Evolutionary conservation across 495 filamentous ascomycete species (phyloP), one percentile per base, ranked within the genome.

Genomic region (Lophium mytilinum): DNA sequence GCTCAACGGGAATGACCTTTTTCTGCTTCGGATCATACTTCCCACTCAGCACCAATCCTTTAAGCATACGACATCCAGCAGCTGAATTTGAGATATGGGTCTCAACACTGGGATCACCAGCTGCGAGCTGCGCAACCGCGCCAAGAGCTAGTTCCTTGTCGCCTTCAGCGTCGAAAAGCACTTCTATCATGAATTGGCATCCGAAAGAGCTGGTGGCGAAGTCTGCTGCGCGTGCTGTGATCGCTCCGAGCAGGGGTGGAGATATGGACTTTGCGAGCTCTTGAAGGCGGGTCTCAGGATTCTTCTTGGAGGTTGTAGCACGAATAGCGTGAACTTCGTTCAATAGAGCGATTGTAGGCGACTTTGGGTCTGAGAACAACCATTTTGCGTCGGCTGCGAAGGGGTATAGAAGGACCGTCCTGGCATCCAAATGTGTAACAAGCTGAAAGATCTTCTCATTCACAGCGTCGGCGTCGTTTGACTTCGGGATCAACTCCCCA

Each of bases 31-130:
- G 76, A 72, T 96, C 89, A 69, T 85, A 98, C 21, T 79, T 82
- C 9, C 94, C 93, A 18, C 93, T 92, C 35, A 86, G 80, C 24
- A 96, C 87, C 1, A 99, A 78, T 0, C 84, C 84, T 72, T 95
- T 96, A 58, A 95, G 79, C 83, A 96, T 86, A 49, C 87, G 83
- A n/a, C 89, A 88, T 1, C 83, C 85, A 54, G 81, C 78, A 2
- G 89, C 73, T 0, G 78, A 78, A 52, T 75, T 71, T 21, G 77
- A 79, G 46, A 84, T 73, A 65, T 88, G 84, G 8, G 37, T 43
- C 36, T 74, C 67, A 6, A 80, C 68, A 24, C 78, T 78, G 17
- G 85, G 79, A 62, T 88, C 75, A 49, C 82, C 83, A 49, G 75
- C 78, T 14, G 85, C 83, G 8, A 86, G 81, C 7, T 74, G 72